These are phyloP conservation scores for Zoysia pacifica DNA, from an alignment of 176 grass and related monocot genomes.

Conservation along the genomic window DNA sequence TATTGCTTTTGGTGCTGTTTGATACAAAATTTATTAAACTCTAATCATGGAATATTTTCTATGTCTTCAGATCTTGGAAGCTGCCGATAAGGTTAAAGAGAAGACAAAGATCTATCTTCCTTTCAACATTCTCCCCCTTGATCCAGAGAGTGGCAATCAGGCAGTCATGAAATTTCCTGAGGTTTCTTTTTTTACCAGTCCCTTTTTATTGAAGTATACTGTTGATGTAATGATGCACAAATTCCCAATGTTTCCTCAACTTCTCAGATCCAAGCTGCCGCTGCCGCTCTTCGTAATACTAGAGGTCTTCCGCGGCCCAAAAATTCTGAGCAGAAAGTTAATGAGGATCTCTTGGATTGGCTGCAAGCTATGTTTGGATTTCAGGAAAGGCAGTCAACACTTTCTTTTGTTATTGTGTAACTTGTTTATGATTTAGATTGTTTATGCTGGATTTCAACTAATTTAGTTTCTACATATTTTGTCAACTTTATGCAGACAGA, in stretches of 20 bases:
- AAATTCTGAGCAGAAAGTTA: conserved; percentile 76
- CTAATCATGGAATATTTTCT: conserved; percentile 18
- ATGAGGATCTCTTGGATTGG: conserved; percentile 93
- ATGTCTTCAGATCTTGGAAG: conserved; percentile 80
- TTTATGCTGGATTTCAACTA: conserved; percentile 24
- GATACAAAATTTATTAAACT: conserved; percentile 18
- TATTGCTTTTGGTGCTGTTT: conserved; percentile 12
- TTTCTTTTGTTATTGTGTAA: conserved; percentile 16
- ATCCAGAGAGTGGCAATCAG: conserved; percentile 92
- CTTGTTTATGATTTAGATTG: conserved; percentile 31
- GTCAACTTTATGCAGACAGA: conserved; percentile 68
- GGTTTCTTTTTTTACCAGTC: conserved; percentile 45
- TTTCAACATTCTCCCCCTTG: conserved; percentile 96
- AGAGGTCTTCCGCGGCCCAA: conserved; percentile 87
- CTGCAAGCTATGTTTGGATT: conserved; percentile 99
- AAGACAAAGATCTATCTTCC: conserved; percentile 83
- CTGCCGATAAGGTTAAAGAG: conserved; percentile 76
- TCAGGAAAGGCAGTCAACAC: conserved; percentile 65
- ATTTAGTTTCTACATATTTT: conserved; percentile 35
- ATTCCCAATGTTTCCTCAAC: conserved; percentile 36
- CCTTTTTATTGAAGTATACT: neutral
- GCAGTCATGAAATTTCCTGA: conserved; percentile 86
- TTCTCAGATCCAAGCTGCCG: conserved; percentile 88
- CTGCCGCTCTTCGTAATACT: conserved; percentile 74
- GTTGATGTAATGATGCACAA: conserved; percentile 29